phyloP scores from a whole-genome alignment of 2,329 filamentous ascomycete species.

The Diaporthe sp. region DNA sequence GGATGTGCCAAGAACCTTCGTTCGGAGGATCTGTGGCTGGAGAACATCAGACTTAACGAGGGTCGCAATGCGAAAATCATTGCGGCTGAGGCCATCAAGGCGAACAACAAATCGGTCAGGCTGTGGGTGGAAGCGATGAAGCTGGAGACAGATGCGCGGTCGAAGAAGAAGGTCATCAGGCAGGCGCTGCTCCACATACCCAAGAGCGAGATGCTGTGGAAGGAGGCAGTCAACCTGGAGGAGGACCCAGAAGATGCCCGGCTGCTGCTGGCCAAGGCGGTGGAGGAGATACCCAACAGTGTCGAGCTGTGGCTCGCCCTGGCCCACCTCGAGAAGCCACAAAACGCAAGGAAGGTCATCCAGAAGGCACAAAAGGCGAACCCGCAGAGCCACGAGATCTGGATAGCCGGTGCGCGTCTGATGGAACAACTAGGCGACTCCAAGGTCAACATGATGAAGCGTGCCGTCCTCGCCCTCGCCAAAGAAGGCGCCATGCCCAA shows the following conservation, averaged over 20 bases:
- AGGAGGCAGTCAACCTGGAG: slow-evolving; percentile 94
- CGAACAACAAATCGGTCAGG: slow-evolving; percentile 87
- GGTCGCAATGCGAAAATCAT: slow-evolving; percentile 95
- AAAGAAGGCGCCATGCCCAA: slow-evolving; percentile 97
- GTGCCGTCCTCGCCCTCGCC: slow-evolving; percentile 86
- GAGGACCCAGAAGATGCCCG: slow-evolving; percentile 90
- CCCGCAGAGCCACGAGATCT: slow-evolving; percentile 93
- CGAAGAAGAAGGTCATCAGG: slow-evolving; percentile 92
- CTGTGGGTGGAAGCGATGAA: slow-evolving; percentile 98
- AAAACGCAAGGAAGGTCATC: slow-evolving; percentile 93
- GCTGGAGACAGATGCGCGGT: slow-evolving; percentile 82
- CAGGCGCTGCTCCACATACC: slow-evolving; percentile 93
- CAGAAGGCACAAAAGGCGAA: slow-evolving; percentile 95
- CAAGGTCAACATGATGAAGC: slow-evolving; percentile 93
- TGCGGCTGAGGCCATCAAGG: slow-evolving; percentile 90
- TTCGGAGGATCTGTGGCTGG: slow-evolving; percentile 94
- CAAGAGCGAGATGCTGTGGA: slow-evolving; percentile 97
- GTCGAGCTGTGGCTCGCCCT: slow-evolving; percentile 96
- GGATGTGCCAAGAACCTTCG: slow-evolving; percentile 93
- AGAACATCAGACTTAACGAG: slow-evolving; percentile 94
- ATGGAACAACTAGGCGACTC: slow-evolving; percentile 87
- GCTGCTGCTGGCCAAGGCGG: slow-evolving; percentile 91
- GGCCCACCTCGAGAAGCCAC: slow-evolving; percentile 86
- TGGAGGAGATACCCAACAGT: slow-evolving; percentile 92
- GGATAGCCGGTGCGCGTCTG: slow-evolving; percentile 92